A percentile compares a stretch with the other conserved stretches of the same genome.
These are phyloP conservation scores for Entomortierella beljakovae DNA, from an alignment of 192 early-diverging fungal species.

Conservation along the genomic window DNA sequence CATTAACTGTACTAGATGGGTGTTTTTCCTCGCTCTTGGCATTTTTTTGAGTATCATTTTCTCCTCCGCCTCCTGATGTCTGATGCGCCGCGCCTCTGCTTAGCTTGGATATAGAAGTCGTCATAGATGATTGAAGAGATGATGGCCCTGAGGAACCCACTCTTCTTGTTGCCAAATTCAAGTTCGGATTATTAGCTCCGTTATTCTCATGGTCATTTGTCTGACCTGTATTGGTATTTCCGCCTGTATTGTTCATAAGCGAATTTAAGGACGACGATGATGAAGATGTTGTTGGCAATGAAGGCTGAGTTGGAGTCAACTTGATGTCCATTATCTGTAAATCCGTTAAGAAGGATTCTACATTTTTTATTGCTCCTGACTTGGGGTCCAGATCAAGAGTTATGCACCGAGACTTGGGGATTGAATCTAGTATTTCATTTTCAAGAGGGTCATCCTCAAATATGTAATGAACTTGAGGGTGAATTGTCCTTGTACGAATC, in stretches of 20 bases:
- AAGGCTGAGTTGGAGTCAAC: background rate
- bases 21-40: background rate
- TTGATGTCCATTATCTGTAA: slow-evolving; percentile 46
- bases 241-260: background rate
- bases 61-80: background rate
- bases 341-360: slow-evolving; percentile 29
- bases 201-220: background rate
- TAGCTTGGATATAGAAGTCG: slow-evolving; percentile 7
- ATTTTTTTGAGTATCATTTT: background rate
- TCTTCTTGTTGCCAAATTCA: background rate
- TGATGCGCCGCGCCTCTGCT: background rate
- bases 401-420: slow-evolving; percentile 39
- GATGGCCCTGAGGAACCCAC: background rate
- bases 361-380: slow-evolving; percentile 29
- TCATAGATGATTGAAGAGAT: slow-evolving; percentile 6
- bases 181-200: background rate
- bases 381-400: slow-evolving; percentile 40
- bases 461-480: slow-evolving; percentile 40
- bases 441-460: slow-evolving; percentile 48
- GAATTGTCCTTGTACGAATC: slow-evolving; percentile 22
- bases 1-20: background rate
- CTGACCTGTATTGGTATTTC: background rate
- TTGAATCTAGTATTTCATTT: slow-evolving; percentile 34
- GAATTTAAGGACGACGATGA: slow-evolving; percentile 7
- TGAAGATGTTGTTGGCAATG: background rate